phyloP scores from a whole-genome alignment of 305 asterid genomes.

The Plantago rigida region DNA sequence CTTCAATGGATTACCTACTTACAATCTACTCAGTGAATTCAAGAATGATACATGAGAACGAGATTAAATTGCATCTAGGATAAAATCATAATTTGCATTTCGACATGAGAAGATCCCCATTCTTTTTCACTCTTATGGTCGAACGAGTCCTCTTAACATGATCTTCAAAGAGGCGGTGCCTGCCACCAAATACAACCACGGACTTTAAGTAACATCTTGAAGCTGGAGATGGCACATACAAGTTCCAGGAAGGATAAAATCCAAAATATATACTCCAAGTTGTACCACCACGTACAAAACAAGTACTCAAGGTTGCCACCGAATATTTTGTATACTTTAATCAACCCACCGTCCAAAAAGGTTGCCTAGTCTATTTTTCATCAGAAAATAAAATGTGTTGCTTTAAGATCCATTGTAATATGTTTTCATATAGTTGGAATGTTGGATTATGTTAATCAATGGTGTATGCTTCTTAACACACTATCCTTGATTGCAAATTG shows the following conservation, averaged over 20 bases:
- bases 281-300: no score
- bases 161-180: slow-evolving; percentile 66
- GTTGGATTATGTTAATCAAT: no score
- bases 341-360: no score
- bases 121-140: slow-evolving; percentile 58
- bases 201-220: background rate
- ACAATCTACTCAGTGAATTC: background rate
- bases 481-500: no score
- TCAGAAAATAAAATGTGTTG: no score
- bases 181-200: slow-evolving; percentile 26
- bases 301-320: no score
- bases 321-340: no score
- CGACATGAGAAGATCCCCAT: slow-evolving; percentile 33
- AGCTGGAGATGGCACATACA: background rate
- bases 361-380: no score
- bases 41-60: background rate
- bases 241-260: background rate
- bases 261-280: no score
- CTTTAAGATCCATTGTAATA: no score
- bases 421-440: no score
- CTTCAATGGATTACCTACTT: background rate
- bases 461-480: no score
- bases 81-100: slow-evolving; percentile 26
- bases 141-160: slow-evolving; percentile 68
- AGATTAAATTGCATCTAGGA: background rate